Evolutionary conservation across 768 basidiomycete genomes (phyloP), one percentile per base, ranked within the genome.

Genomic region (Mycena epipterygia): DNA sequence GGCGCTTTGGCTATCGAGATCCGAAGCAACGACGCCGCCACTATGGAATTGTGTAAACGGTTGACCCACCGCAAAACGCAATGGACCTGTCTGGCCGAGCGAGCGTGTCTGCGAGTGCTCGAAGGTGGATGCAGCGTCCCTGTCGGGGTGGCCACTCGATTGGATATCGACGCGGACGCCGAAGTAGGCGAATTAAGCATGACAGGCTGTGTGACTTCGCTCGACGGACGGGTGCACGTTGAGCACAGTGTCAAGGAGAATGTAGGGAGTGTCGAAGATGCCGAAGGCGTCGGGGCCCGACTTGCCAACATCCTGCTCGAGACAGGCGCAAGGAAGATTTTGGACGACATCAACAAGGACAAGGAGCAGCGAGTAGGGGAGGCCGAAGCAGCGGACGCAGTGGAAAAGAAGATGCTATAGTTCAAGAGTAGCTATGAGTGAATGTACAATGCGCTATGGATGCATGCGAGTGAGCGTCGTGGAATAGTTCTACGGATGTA

Each of bases 111-210:
- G 71, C 86, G 92, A n/a, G 91, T 92, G 25, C 85, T 99, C 61
- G 98, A 99, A 80, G 98, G 98, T 25, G 98, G 98, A 30, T 99
- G 98, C 81, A 96, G 94, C 70, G 97, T 99, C 0, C 97, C 97
- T 2, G 96, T 99, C 21, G 97, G 96, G 9, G 91, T 95, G 33
- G 82, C 86, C 60, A 91, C 89, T 32, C 81, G 78, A 55, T 79
- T 93, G 64, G 79, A 80, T 14, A 5, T 60, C 23, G 41, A 60
- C 17, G 44, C 21, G 13, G 58, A 21, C 27, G 75, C 77, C 14
- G 82, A 49, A 21, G 59, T 23, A 3, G 60, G 80, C 0, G 82
- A 77, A 37, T 81, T 99, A 68, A 87, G 83, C 53, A 80, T 99
- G 52, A 90, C 90, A 5, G 94, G 93, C 0, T 93, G 93, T 59